Evolutionary conservation across 352 stramenopile genomes (phyloP), one percentile per base, ranked within the genome.

Genomic region (Blastocystis sp.): DNA sequence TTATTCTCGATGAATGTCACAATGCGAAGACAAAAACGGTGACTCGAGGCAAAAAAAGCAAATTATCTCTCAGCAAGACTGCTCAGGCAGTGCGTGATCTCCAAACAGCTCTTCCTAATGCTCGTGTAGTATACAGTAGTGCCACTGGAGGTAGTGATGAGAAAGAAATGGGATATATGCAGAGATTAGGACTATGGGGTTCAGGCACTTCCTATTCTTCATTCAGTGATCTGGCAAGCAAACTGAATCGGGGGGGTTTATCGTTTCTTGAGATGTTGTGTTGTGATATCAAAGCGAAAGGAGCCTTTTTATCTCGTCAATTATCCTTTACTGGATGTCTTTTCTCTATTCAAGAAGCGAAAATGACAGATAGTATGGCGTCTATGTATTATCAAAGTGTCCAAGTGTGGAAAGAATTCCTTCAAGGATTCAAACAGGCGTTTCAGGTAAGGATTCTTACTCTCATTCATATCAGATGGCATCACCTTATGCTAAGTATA

Each of bases 101-200:
- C 5, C 93, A 95, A 90, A 73, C 91, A 4, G 84, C 91, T n/a
- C 79, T 95, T 17, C 92, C 92, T 1, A 91, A 91, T 53, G 93
- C 93, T n/a, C 90, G 93, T 42, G 91, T 95, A 1, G 87, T 95
- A 0, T 95, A 95, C 90, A 94, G 92, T 84, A 94, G 90, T 44
- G 93, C 93, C 27, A 95, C 93, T 0, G 92, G 91, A 19, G 93
- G 93, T 1, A 91, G 68, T 40, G 93, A 94, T 75, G 91, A 93
- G 15, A 91, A 92, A 53, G 91, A 95, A 80, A 91, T 94, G 91
- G 92, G 58, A 0, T 95, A 95, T 89, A 93, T 93, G 87, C 90
- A 90, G 13, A 91, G 93, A 22, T 89, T 95, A 3, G 93, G 92
- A 5, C 84, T 95, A 9, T 95, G 93, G 93, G 93, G 93, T 11